phyloP scores from a whole-genome alignment of 1,284 basidiomycete genomes.

The Boletus smithii region DNA sequence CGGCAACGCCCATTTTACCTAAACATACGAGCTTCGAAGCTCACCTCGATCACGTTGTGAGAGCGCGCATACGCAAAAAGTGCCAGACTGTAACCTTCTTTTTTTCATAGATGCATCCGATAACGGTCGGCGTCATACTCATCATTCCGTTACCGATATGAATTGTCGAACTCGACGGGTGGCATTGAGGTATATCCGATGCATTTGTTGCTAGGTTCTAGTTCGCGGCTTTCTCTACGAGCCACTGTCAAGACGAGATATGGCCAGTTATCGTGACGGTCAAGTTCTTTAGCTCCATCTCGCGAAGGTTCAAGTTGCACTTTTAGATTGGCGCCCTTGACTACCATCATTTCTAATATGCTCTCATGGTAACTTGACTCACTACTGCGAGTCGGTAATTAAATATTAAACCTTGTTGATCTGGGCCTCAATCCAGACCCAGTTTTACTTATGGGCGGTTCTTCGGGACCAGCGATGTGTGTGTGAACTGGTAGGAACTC shows the following conservation, averaged over 20 bases:
- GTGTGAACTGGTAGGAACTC: not conserved
- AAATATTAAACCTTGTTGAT: conserved; percentile 25
- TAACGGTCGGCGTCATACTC: conserved; percentile 1
- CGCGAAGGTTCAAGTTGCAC: conserved; percentile 1
- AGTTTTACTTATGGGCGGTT: not conserved
- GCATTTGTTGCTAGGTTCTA: not conserved
- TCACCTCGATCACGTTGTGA: conserved; percentile 4
- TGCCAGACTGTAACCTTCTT: not conserved
- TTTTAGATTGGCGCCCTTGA: conserved; percentile 5
- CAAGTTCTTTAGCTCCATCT: not conserved
- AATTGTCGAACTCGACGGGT: not conserved
- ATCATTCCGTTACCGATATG: conserved; percentile 1
- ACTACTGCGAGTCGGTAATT: conserved; percentile 8
- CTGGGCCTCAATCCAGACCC: not conserved
- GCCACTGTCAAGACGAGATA: not conserved
- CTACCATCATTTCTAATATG: conserved; percentile 21
- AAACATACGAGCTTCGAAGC: conserved; percentile 7
- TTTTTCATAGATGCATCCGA: conserved; percentile 11
- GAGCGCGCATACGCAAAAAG: not conserved
- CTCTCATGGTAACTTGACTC: conserved; percentile 10
- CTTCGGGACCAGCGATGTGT: not conserved
- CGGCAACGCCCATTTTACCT: conserved; percentile 12
- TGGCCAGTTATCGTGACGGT: not conserved
- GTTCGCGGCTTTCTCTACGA: not conserved
- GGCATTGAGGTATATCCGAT: not conserved